Evolutionary conservation across 2,329 filamentous ascomycete genomes (phyloP).

Genomic region (Fusarium sp.): DNA sequence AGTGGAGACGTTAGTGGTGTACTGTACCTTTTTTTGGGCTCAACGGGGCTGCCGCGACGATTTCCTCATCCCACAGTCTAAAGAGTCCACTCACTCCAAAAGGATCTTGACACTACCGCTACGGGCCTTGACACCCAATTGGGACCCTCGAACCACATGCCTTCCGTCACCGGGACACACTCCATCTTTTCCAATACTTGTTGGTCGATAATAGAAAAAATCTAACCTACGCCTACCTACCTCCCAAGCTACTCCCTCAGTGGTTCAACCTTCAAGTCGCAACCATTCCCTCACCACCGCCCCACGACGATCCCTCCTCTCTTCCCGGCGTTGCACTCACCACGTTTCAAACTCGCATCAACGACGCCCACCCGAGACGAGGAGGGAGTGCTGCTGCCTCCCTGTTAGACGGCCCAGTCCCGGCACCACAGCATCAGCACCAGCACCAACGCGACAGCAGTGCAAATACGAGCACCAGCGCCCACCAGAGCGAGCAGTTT

Average conservation of each 20-base stretch:
- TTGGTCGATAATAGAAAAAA: slow-evolving; percentile 8
- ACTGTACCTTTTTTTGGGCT: slow-evolving; percentile 19
- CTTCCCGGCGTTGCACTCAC: slow-evolving; percentile 43
- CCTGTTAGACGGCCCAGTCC: slow-evolving; percentile 12
- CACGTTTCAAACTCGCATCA: slow-evolving; percentile 20
- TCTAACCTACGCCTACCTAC: neutral
- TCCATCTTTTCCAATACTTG: neutral
- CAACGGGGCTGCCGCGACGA: slow-evolving; percentile 25
- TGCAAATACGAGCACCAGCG: neutral
- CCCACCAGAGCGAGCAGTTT: slow-evolving; percentile 41
- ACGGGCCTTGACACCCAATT: slow-evolving; percentile 23
- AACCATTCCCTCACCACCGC: slow-evolving; percentile 47
- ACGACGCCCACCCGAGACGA: slow-evolving; percentile 42
- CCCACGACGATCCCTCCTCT: slow-evolving; percentile 51
- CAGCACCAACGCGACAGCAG: slow-evolving; percentile 6
- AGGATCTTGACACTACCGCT: slow-evolving; percentile 10
- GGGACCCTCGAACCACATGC: slow-evolving; percentile 28
- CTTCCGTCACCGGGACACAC: slow-evolving; percentile 24
- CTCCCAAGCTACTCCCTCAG: neutral
- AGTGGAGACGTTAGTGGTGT: slow-evolving; percentile 26
- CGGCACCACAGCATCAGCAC: slow-evolving; percentile 7
- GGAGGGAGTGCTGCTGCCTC: slow-evolving; percentile 46
- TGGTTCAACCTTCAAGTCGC: slow-evolving; percentile 20
- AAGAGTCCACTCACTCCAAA: slow-evolving; percentile 7
- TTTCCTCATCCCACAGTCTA: slow-evolving; percentile 23